These are phyloP conservation scores for Botrytis fabae DNA, from an alignment of 2,329 filamentous ascomycete species.

Conservation along the genomic window DNA sequence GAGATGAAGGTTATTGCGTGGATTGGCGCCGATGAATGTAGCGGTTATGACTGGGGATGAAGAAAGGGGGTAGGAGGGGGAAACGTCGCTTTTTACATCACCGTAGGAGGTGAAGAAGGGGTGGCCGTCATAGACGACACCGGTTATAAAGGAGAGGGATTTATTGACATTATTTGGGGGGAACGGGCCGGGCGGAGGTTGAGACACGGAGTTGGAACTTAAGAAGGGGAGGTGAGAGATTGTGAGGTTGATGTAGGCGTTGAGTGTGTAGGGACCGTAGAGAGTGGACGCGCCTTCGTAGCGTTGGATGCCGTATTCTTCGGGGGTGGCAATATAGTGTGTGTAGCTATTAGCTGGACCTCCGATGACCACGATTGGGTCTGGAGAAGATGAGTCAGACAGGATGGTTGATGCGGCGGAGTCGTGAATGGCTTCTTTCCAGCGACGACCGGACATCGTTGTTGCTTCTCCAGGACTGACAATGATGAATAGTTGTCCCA, in stretches of 20 bases:
- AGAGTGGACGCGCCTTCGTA: slow-evolving; percentile 96
- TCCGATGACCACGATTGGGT: slow-evolving; percentile 78
- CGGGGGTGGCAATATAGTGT: slow-evolving; percentile 71
- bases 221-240: slow-evolving; percentile 71
- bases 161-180: slow-evolving; percentile 77
- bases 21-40: slow-evolving; percentile 83
- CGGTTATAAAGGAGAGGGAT: slow-evolving; percentile 78
- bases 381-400: slow-evolving; percentile 43
- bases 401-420: slow-evolving; percentile 48
- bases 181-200: slow-evolving; percentile 55
- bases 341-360: slow-evolving; percentile 90
- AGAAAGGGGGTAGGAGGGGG: slow-evolving; percentile 58
- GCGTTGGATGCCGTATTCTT: slow-evolving; percentile 81
- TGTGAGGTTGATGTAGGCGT: slow-evolving; percentile 85
- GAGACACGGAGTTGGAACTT: slow-evolving; percentile 47
- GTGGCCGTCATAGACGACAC: slow-evolving; percentile 72
- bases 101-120: slow-evolving; percentile 71
- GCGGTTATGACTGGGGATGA: slow-evolving; percentile 55
- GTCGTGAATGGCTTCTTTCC: slow-evolving; percentile 70
- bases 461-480: slow-evolving; percentile 85
- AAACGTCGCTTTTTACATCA: slow-evolving; percentile 57
- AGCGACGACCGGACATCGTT: slow-evolving; percentile 88
- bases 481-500: slow-evolving; percentile 81
- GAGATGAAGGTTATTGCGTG: slow-evolving; percentile 80
- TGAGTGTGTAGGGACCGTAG: slow-evolving; percentile 77